Base-by-base conservation (phyloP, 345 rosid genomes). In the Heritiera littoralis region DNA sequence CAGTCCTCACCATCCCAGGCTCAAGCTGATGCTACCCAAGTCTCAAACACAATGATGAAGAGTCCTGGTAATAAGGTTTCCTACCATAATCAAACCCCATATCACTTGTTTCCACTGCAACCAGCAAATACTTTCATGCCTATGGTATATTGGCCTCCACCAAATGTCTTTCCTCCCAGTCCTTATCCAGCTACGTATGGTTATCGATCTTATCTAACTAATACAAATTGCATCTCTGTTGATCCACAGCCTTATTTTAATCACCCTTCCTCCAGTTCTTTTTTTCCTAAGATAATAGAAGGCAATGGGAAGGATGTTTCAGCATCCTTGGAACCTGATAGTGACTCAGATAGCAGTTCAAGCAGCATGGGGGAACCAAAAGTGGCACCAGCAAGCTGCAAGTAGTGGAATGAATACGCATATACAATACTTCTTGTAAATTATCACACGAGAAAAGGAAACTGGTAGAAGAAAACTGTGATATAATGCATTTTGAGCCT, bases 111-210 rank as follows among this genome's bases (percentile, higher is more conserved):
- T 40, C 83, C 85, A 51, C 83, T 82, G 55, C 88, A 80, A 18
- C 81, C 89, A 3, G 41, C 82, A 76, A 85, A 81, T 80, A 54
- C 67, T 71, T 88, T 86, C 82, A 74, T 85, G 86, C 92, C 92
- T 32, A 83, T 89, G 93, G 69, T 84, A 28, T 85, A 80, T 79
- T 89, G 89, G 91, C 87, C 89, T 77, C 84, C 86, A 32, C 85
- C 87, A 13, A 82, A 28, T 75, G 72, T 85, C 63, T 77, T 84
- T 78, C 86, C 86, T 81, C 69, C 83, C 6, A 7, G 54, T 58
- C 87, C 89, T 79, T 83, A 79, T 75, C 80, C 87, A 35, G 45
- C 79, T 68, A 2, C 84, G 8, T 86, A 81, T 78, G 81, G 80
- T 55, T 86, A 79, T 49, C 81, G 11, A 66, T 74, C 88, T 0